These are phyloP conservation scores for Exophiala phaeomuriformis DNA, from an alignment of 2,329 filamentous ascomycete species.

Conservation along the genomic window DNA sequence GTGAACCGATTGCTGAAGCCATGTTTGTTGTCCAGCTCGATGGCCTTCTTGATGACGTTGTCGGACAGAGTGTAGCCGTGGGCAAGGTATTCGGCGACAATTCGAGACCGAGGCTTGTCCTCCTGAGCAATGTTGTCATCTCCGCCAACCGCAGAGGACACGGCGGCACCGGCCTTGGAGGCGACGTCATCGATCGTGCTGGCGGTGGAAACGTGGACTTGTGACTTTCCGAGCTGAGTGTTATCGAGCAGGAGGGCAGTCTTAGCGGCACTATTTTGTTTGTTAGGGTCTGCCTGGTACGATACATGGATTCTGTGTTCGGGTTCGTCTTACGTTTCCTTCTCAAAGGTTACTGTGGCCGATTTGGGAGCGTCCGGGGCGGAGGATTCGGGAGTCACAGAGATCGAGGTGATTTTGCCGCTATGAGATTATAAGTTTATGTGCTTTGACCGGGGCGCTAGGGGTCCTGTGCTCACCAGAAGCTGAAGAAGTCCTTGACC, in stretches of 20 bases:
- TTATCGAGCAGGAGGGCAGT: constrained; percentile 95
- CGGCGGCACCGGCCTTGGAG: constrained; percentile 52
- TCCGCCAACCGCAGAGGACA: constrained; percentile 43
- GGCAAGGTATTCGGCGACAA: constrained; percentile 91
- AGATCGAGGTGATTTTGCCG: constrained; percentile 82
- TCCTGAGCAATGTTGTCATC: constrained; percentile 71
- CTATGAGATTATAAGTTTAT: constrained; percentile 40
- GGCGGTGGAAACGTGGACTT: constrained; percentile 71
- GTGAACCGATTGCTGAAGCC: constrained; percentile 77
- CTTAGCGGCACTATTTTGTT: constrained; percentile 62
- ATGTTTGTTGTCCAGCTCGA: constrained; percentile 84
- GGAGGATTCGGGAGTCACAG: constrained; percentile 56
- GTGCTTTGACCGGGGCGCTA: neutral
- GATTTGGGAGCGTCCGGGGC: constrained; percentile 60
- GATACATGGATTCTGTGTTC: constrained; percentile 5
- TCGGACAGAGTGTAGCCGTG: constrained; percentile 83
- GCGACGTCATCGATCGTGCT: constrained; percentile 58
- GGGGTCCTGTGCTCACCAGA: constrained; percentile 55
- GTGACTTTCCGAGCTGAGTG: constrained; percentile 72
- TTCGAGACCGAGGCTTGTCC: constrained; percentile 90
- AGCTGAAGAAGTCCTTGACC: constrained; percentile 86
- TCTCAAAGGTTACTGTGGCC: constrained; percentile 93
- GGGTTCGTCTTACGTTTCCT: constrained; percentile 59
- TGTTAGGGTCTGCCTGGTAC: neutral
- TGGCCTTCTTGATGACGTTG: constrained; percentile 69